phyloP scores from a whole-genome alignment of 78 protist species.

The Isochrysis galbana region DNA sequence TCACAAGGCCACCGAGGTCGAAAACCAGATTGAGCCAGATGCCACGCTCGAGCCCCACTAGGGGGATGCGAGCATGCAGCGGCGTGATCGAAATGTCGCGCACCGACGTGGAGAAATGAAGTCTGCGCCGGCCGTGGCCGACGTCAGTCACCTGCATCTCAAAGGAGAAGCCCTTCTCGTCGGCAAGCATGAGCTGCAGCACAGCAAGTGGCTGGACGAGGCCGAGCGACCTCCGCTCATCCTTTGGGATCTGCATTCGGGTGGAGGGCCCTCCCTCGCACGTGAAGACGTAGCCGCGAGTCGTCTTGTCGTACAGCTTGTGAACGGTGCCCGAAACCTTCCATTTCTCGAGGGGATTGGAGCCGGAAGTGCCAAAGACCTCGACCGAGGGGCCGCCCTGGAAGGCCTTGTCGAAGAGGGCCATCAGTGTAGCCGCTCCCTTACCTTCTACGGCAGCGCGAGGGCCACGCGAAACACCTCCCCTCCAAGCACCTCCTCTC shows the following conservation, averaged over 20 bases:
- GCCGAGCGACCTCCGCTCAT: not conserved
- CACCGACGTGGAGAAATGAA: not conserved
- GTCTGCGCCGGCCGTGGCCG: not conserved
- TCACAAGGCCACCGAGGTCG: not conserved
- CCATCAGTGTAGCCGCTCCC: no score
- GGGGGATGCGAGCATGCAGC: not conserved
- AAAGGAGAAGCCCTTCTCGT: not conserved
- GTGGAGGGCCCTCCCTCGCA: not conserved
- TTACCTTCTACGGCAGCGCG: no score
- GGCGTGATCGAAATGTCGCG: not conserved
- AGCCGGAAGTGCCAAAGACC: not conserved
- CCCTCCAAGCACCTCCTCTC: no score
- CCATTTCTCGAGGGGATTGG: not conserved
- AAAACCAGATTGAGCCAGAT: not conserved
- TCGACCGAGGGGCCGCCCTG: not conserved
- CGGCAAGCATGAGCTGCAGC: not conserved
- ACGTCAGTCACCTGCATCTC: not conserved
- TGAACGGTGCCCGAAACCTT: not conserved
- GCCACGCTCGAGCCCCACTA: not conserved
- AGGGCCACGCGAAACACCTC: no score
- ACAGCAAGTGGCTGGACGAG: not conserved
- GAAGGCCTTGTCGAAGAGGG: not conserved
- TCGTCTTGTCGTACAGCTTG: not conserved
- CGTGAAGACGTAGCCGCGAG: not conserved
- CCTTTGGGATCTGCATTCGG: not conserved